Conservation (phyloP, 129 eudicot genomes). For the Solidago caesia region DNA sequence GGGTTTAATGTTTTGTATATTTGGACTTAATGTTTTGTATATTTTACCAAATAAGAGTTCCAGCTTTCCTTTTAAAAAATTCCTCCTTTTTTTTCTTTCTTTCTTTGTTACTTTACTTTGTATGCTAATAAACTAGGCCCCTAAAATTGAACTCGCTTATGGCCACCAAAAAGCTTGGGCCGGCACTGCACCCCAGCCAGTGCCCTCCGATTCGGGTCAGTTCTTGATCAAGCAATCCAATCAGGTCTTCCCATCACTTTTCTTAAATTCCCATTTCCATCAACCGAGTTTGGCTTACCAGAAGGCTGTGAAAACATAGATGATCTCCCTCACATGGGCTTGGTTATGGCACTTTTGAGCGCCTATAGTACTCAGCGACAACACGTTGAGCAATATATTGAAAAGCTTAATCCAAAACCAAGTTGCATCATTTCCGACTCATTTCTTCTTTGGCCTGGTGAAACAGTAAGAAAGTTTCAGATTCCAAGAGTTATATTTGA, state of each 20-base stretch:
- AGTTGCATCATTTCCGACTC: constrained; percentile 44
- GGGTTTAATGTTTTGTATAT: no score
- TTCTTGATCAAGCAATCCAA: no score
- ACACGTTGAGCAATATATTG: constrained; percentile 28
- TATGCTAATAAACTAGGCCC: no score
- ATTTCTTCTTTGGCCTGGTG: constrained; percentile 40
- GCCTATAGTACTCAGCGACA: constrained; percentile 31
- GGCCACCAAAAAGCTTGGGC: no score
- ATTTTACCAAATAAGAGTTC: no score
- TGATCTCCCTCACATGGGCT: constrained; percentile 33
- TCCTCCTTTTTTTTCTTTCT: no score
- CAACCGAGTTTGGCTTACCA: constrained; percentile 51
- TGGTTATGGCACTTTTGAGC: neutral
- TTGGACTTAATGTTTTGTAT: no score
- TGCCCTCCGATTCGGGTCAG: no score
- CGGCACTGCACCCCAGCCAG: no score
- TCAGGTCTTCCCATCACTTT: constrained; percentile 41
- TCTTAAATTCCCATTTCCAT: constrained; percentile 36
- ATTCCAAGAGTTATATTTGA: constrained; percentile 64
- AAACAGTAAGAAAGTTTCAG: constrained; percentile 43
- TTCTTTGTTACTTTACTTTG: no score
- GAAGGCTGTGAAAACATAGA: constrained; percentile 58
- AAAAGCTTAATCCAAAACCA: constrained; percentile 38
- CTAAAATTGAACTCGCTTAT: constrained; percentile 35
- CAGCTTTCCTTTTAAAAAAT: no score